These are phyloP conservation scores for Marchantia paleacea DNA, from an alignment of 225 moss, liverwort and hornwort genomes.

Conservation along the genomic window DNA sequence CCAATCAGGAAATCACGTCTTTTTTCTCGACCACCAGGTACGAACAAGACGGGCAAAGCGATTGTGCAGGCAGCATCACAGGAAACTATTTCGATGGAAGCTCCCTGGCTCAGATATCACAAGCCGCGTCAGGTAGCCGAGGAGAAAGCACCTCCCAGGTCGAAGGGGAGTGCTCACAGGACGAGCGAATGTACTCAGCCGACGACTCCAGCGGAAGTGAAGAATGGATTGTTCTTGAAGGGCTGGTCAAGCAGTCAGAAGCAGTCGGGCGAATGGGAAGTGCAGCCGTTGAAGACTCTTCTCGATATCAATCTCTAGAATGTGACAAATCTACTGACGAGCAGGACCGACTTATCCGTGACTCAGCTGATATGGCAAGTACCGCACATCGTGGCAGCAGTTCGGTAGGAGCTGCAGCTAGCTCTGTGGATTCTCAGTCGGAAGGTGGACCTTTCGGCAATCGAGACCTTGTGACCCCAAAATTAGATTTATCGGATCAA, in stretches of 20 bases:
- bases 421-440: slow-evolving; percentile 3
- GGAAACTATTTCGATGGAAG: slow-evolving; percentile 8
- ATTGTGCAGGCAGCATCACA: slow-evolving; percentile 17
- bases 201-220: slow-evolving; percentile 24
- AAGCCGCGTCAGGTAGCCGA: slow-evolving; percentile 14
- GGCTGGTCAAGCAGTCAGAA: background rate
- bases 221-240: slow-evolving; percentile 22
- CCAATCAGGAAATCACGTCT: background rate
- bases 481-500: background rate
- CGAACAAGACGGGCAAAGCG: slow-evolving; percentile 12
- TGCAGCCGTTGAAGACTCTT: background rate
- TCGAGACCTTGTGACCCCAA: slow-evolving; percentile 4
- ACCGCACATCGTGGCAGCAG: background rate
- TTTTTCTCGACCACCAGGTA: slow-evolving; percentile 16
- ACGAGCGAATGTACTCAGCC: slow-evolving; percentile 36
- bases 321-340: background rate
- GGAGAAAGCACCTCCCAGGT: background rate
- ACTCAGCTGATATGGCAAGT: background rate
- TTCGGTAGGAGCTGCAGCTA: background rate
- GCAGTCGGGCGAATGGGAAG: background rate
- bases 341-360: background rate
- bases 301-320: background rate
- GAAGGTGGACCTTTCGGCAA: background rate
- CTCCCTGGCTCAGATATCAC: slow-evolving; percentile 13
- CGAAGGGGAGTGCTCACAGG: slow-evolving; percentile 9